These are phyloP conservation scores for Ilyonectria sp. DNA, from an alignment of 2,329 filamentous ascomycete genomes.

Conservation along the genomic window DNA sequence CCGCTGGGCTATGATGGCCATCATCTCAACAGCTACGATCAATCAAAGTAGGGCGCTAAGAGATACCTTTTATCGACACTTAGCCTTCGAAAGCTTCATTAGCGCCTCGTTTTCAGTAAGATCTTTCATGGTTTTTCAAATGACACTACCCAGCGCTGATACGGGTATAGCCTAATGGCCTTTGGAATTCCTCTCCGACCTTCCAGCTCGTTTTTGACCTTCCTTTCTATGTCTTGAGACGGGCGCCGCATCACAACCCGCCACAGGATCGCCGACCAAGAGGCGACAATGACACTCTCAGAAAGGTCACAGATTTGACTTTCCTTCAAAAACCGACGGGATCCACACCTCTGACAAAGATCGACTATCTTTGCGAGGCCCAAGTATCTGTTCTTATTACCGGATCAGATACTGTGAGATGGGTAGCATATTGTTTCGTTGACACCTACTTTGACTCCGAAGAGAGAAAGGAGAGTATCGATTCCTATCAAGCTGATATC, in stretches of 20 bases:
- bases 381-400: conserved; percentile 26
- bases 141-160: not conserved
- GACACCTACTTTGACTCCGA: conserved; percentile 23
- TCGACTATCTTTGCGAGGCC: conserved; percentile 23
- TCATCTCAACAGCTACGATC: conserved; percentile 5
- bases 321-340: not conserved
- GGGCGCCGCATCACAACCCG: too few species aligned
- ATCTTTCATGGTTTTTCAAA: not conserved
- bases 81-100: conserved; percentile 16
- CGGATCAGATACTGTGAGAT: fast-evolving
- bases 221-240: conserved; percentile 5
- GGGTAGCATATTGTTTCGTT: conserved; percentile 23
- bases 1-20: conserved; percentile 9
- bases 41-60: not conserved
- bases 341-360: not conserved
- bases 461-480: not conserved
- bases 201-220: conserved; percentile 15
- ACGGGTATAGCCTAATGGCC: not conserved
- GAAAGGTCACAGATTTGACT: not conserved
- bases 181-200: not conserved
- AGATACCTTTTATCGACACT: conserved; percentile 1
- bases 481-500: not conserved
- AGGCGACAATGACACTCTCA: not conserved
- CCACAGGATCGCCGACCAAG: not conserved
- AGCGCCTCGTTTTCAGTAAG: not conserved